Evolutionary conservation across 1,139 yeast species (phyloP).

Genomic region (Taiozyma sp.): DNA sequence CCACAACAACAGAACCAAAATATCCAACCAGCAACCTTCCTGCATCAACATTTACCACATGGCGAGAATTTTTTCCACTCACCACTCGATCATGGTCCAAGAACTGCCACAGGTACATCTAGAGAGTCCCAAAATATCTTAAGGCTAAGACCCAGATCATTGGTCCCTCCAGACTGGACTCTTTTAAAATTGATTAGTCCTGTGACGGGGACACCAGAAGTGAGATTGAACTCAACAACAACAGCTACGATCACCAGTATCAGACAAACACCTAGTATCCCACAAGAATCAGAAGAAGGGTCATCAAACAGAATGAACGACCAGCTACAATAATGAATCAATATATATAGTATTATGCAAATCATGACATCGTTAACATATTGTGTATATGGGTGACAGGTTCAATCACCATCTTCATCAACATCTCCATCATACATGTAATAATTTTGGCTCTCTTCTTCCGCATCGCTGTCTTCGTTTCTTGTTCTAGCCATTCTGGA

Average conservation of each 20-base stretch:
- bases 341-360: not conserved
- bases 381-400: not conserved
- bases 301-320: not conserved
- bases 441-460: not conserved
- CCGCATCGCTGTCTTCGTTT: not conserved
- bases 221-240: slow-evolving; percentile 6
- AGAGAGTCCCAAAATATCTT: not conserved
- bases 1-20: slow-evolving; percentile 4
- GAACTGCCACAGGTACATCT: not conserved
- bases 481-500: not conserved
- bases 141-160: slow-evolving; percentile 12
- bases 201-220: not conserved
- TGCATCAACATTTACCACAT: slow-evolving; percentile 6
- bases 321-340: not conserved
- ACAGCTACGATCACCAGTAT: slow-evolving; percentile 8
- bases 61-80: slow-evolving; percentile 8
- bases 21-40: not conserved
- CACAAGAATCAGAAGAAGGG: not conserved
- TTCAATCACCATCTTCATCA: slow-evolving; percentile 1
- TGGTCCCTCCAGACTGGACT: slow-evolving; percentile 23
- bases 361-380: not conserved
- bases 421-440: not conserved
- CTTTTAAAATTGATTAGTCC: slow-evolving; percentile 16
- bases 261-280: not conserved
- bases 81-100: slow-evolving; percentile 1